These are phyloP conservation scores for Porphyridium purpureum DNA, from an alignment of 23 red algal genomes.

Conservation along the genomic window DNA sequence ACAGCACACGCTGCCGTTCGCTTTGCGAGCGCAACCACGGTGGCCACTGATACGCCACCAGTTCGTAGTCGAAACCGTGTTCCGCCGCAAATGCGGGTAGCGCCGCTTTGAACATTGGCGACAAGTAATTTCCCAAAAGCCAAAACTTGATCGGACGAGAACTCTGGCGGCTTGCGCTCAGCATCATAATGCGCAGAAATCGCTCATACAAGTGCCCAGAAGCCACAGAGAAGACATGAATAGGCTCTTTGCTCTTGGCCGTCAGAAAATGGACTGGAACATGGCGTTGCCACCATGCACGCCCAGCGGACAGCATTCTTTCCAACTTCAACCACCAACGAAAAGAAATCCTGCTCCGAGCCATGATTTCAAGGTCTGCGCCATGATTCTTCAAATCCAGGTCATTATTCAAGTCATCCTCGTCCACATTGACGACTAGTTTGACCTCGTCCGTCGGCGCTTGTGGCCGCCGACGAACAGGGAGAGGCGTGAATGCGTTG, in stretches of 20 bases:
- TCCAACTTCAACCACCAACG: background rate
- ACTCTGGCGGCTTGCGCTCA: constrained; percentile 46
- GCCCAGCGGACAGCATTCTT: background rate
- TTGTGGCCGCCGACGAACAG: constrained; percentile 21
- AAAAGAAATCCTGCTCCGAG: background rate
- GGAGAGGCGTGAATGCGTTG: constrained; percentile 39
- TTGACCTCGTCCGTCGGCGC: constrained; percentile 11
- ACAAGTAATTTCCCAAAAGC: constrained; percentile 88
- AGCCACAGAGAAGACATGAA: constrained; percentile 92
- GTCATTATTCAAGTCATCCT: background rate
- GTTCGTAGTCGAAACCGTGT: constrained; percentile 55
- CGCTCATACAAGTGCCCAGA: constrained; percentile 97
- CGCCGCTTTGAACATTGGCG: constrained; percentile 70
- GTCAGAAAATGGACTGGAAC: background rate
- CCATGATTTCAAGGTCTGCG: background rate
- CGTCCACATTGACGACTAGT: background rate
- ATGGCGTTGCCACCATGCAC: background rate
- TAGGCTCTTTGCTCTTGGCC: background rate
- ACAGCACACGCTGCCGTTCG: constrained; percentile 88
- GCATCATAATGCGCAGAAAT: constrained; percentile 95
- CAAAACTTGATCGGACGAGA: constrained; percentile 76
- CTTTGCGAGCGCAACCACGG: constrained; percentile 79
- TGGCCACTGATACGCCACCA: constrained; percentile 93
- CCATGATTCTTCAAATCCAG: background rate
- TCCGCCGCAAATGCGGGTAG: constrained; percentile 47